A percentile compares a stretch with the other conserved stretches of the same genome.
Conservation (phyloP, 345 rosid genomes). For the Hirschfeldia incana region DNA sequence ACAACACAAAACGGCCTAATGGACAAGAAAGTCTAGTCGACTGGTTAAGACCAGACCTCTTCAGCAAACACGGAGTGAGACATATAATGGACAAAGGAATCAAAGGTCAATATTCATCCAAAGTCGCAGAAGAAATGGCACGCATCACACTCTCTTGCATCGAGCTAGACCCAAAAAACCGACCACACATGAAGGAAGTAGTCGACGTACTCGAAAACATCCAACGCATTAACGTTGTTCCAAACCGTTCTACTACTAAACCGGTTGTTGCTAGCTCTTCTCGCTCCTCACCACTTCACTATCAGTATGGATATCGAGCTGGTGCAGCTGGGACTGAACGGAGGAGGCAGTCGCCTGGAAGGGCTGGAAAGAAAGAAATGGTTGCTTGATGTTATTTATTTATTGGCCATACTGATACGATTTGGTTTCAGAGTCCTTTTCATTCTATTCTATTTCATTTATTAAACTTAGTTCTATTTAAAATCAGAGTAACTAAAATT, state of each 20-base stretch:
- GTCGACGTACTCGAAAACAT: slow-evolving; percentile 36
- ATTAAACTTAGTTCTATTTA: background rate
- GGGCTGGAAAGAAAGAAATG: background rate
- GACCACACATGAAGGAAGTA: slow-evolving; percentile 74
- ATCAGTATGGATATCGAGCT: slow-evolving; percentile 26
- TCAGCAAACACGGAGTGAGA: slow-evolving; percentile 45
- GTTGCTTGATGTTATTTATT: slow-evolving; percentile 2
- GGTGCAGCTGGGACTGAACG: slow-evolving; percentile 3
- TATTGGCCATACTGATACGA: background rate
- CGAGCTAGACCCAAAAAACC: slow-evolving; percentile 52
- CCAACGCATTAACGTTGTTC: slow-evolving; percentile 14
- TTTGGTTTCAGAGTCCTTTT: background rate
- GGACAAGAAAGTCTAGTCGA: slow-evolving; percentile 54
- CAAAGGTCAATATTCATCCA: slow-evolving; percentile 48
- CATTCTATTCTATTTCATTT: background rate
- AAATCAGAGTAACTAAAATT: background rate
- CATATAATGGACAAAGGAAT: slow-evolving; percentile 67
- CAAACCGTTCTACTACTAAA: slow-evolving; percentile 5
- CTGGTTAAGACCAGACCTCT: slow-evolving; percentile 55
- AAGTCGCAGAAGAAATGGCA: slow-evolving; percentile 49
- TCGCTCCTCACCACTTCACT: slow-evolving; percentile 10
- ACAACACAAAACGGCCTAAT: slow-evolving; percentile 51
- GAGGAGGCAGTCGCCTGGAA: background rate
- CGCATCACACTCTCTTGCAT: slow-evolving; percentile 49
- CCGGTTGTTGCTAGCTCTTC: background rate